Evolutionary conservation across 2,329 filamentous ascomycete genomes (phyloP), one percentile per base, ranked within the genome.

Genomic region (Tympanopsis confertula): DNA sequence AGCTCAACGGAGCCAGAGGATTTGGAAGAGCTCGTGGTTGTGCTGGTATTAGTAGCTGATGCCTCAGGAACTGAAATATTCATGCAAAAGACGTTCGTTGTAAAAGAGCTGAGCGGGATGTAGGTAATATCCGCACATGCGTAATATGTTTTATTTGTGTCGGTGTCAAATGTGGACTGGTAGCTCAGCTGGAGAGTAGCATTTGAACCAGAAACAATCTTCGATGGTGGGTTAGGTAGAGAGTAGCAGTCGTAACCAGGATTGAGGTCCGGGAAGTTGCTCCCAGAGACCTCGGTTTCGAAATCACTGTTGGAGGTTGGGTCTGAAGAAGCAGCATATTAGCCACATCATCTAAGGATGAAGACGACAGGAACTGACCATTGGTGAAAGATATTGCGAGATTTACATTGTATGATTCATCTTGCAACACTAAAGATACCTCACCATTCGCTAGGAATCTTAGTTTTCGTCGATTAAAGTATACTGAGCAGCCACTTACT

Each of bases 371-470:
- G 7, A 20, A 45, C 57, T 41, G 53, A 74, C 73, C 57, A 38
- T 66, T 57, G 4, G 54, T 52, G 42, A 72, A 68, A 0, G 74
- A 69, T 38, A 78, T 63, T 38, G 66, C 62, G 15, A 78, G 58
- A 37, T 68, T 61, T 18, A 74, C 54, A 29, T 67, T 60, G 48
- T 64, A 76, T 4, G 72, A 70, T 37, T 75, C 69, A 41, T 75
- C 68, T 33, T 76, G 71, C 15, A 69, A 65, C 5, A 71, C 66
- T 3, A 79, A 57, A 2, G 73, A 62, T 13, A 79, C 58, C 35
- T 65, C 58, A 12, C 71, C 74, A 39, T 68, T 66, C 13, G 62
- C 72, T 76, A n/a, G 30, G 1, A 36, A 3, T 20, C 5, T 4
- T 29, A 20, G 19, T 19, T 3, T 30, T 18, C 12, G 15, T 18